Conservation (phyloP, 1,284 basidiomycete genomes). For the Sutorius eximius region DNA sequence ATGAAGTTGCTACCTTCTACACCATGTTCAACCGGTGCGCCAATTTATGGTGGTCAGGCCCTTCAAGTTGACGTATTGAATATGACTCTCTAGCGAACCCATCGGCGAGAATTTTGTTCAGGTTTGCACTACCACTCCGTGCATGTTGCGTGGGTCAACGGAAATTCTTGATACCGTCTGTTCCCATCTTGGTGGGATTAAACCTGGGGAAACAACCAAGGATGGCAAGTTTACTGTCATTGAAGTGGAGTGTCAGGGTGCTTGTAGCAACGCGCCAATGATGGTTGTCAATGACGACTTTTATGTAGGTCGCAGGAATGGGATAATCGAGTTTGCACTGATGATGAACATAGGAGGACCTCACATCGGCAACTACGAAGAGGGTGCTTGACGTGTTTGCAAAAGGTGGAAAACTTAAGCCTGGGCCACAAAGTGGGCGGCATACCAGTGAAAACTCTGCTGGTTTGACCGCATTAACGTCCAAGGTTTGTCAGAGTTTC, state of each 20-base stretch:
- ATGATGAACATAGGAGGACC: constrained; percentile 73
- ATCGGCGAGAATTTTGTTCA: constrained; percentile 95
- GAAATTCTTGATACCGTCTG: constrained; percentile 88
- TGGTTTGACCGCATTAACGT: constrained; percentile 80
- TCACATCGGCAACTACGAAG: constrained; percentile 89
- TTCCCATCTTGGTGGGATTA: constrained; percentile 79
- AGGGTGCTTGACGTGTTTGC: constrained; percentile 85
- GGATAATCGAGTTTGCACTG: background rate
- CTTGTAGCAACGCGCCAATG: constrained; percentile 99
- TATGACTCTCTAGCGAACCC: constrained; percentile 66
- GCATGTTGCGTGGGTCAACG: constrained; percentile 93
- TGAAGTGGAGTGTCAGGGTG: constrained; percentile 98
- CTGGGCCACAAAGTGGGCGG: constrained; percentile 89
- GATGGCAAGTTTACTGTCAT: constrained; percentile 98
- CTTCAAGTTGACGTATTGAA: background rate
- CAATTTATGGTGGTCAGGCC: background rate
- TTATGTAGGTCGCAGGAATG: constrained; percentile 61
- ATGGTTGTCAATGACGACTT: constrained; percentile 95
- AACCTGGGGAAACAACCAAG: constrained; percentile 88
- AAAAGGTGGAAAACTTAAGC: constrained; percentile 84
- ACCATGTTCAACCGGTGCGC: constrained; percentile 96
- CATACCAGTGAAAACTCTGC: constrained; percentile 90
- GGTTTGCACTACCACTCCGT: constrained; percentile 98
- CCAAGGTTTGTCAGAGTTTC: constrained; percentile 58
- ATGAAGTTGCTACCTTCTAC: constrained; percentile 99